Percentiles rank a stretch among this genome's conserved stretches.
Conservation (phyloP, 202 grass and related monocot genomes). For the Cymbopogon flexuosus region DNA sequence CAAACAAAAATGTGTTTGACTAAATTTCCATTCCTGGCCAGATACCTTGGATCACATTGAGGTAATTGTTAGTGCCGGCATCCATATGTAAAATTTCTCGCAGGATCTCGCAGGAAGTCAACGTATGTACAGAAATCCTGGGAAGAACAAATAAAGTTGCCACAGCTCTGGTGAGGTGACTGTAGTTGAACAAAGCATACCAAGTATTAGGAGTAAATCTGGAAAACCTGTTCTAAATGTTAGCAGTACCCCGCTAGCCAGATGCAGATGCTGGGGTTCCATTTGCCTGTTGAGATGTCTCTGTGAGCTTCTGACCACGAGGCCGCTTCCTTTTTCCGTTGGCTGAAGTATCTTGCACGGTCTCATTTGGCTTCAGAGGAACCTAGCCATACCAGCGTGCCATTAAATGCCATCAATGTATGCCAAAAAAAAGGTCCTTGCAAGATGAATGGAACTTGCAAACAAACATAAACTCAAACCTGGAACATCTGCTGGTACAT, state of each 20-base stretch:
- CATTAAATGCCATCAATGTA: conserved; percentile 17
- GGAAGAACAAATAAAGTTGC: neutral
- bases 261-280: conserved; percentile 39
- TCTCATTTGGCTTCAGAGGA: conserved; percentile 61
- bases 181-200: neutral
- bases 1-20: neutral
- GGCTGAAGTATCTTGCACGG: conserved; percentile 35
- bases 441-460: conserved; percentile 20
- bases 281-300: conserved; percentile 54
- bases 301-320: conserved; percentile 51
- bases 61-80: neutral
- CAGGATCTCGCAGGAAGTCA: neutral
- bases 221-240: conserved; percentile 28
- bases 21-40: neutral
- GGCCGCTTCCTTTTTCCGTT: conserved; percentile 64
- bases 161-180: neutral
- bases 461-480: conserved; percentile 50
- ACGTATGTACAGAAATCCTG: conserved; percentile 40
- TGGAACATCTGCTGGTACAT: conserved; percentile 86
- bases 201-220: neutral
- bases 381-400: conserved; percentile 32
- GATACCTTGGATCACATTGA: neutral
- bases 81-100: neutral
- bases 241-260: conserved; percentile 36
- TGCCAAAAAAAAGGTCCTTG: neutral